Conservation (phyloP, 148 eudicot species). For the Rhododendron griersonianum region DNA sequence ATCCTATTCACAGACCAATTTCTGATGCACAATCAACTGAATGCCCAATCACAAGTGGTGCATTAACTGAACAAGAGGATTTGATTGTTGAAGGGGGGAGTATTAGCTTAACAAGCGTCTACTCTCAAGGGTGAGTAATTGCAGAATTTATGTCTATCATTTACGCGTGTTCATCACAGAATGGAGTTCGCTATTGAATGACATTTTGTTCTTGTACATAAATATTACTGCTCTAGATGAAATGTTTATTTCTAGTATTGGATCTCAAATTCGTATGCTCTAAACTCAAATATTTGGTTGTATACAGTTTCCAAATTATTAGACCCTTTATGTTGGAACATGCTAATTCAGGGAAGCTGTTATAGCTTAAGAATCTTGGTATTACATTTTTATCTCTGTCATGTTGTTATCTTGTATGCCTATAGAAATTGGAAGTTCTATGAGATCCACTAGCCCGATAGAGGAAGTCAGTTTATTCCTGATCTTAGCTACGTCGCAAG, state of each 20-base stretch:
- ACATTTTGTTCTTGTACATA: neutral
- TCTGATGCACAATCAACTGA: constrained; percentile 39
- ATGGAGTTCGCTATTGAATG: neutral
- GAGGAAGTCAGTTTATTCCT: neutral
- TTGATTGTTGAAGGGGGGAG: constrained; percentile 77
- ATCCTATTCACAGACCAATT: constrained; percentile 33
- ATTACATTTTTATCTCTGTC: neutral
- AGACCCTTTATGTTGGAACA: neutral
- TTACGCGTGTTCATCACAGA: neutral
- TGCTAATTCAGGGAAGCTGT: neutral
- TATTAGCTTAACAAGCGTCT: constrained; percentile 64
- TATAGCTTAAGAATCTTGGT: neutral
- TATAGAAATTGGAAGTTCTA: neutral
- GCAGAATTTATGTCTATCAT: neutral
- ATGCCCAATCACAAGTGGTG: constrained; percentile 28
- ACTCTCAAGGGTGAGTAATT: constrained; percentile 71
- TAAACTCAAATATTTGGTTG: neutral
- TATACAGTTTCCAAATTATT: neutral
- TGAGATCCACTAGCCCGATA: neutral
- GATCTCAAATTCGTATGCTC: neutral
- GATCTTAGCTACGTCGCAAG: neutral
- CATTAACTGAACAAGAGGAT: constrained; percentile 41
- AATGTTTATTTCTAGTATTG: neutral
- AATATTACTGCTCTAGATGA: neutral
- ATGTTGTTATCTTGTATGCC: neutral